These are phyloP conservation scores for Ophiosphaerella narmari DNA, from an alignment of 2,329 filamentous ascomycete genomes.

Conservation along the genomic window DNA sequence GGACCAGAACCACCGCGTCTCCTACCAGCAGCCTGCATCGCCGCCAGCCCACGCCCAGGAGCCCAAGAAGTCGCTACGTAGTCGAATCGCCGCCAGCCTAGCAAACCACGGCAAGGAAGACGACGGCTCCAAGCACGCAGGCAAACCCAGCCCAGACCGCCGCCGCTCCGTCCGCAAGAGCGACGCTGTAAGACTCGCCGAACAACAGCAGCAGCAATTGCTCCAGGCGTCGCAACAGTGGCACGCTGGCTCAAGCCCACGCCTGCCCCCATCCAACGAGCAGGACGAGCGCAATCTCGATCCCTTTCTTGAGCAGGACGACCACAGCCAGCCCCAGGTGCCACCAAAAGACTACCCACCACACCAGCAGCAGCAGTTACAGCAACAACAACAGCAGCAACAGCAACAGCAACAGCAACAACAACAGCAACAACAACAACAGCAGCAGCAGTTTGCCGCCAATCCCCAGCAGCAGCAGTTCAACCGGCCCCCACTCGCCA, in stretches of 20 bases:
- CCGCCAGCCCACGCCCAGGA: constrained; percentile 11
- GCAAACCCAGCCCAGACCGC: constrained; percentile 39
- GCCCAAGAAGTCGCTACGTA: constrained; percentile 40
- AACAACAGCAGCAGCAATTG: constrained; percentile 33
- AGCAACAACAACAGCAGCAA: constrained; percentile 32
- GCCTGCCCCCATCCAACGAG: constrained; percentile 43
- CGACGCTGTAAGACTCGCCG: constrained; percentile 29
- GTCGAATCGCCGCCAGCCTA: constrained; percentile 37
- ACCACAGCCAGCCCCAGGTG: constrained; percentile 34
- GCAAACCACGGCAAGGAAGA: constrained; percentile 38
- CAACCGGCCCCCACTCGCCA: constrained; percentile 44
- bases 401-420: constrained; percentile 42
- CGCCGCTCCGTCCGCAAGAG: constrained; percentile 44
- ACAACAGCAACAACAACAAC: constrained; percentile 27
- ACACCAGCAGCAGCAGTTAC: constrained; percentile 27
- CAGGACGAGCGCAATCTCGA: constrained; percentile 46
- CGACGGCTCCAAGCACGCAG: constrained; percentile 30
- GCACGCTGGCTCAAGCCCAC: constrained; percentile 36
- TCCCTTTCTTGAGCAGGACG: constrained; percentile 44
- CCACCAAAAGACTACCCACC: constrained; percentile 44
- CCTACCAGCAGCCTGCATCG: constrained; percentile 2
- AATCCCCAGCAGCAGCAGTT: constrained; percentile 40
- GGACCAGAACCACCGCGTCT: constrained; percentile 29
- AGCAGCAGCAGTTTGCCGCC: constrained; percentile 29
- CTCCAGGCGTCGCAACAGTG: constrained; percentile 33